phyloP scores from a whole-genome alignment of 176 grass and related monocot genomes.

The Triticum dicoccoides region DNA sequence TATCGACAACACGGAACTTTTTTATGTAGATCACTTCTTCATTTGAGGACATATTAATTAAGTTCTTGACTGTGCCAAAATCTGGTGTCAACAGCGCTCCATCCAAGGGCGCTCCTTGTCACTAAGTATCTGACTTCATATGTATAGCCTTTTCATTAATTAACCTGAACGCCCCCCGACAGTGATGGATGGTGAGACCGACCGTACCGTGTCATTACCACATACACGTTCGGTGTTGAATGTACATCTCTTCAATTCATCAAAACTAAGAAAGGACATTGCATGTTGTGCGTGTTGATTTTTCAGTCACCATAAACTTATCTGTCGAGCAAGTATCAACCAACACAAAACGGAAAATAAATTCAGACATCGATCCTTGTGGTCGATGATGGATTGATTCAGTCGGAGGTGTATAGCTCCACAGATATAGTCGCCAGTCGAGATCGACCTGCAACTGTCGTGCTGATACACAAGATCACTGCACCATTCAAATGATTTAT shows the following conservation, averaged over 20 bases:
- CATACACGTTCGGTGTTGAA: not conserved
- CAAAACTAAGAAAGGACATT: not conserved
- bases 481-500: not conserved
- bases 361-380: not conserved
- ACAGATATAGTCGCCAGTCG: not conserved
- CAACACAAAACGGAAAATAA: not conserved
- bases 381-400: not conserved
- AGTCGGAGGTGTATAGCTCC: not conserved
- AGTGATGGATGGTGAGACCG: not conserved
- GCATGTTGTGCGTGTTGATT: not conserved
- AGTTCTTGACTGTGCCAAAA: no score
- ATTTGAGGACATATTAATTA: no score
- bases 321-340: not conserved
- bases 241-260: no score
- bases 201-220: no score
- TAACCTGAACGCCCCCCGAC: not conserved
- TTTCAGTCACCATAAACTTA: not conserved
- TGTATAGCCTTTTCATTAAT: no score
- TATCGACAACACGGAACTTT: no score
- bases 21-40: no score
- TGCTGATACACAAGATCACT: slow-evolving; percentile 11
- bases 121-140: no score
- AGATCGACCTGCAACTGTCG: slow-evolving; percentile 9
- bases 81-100: no score
- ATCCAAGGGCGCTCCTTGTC: no score